A percentile compares a stretch with the other conserved stretches of the same genome.
These are phyloP conservation scores for Xerocomus amazonicus DNA, from an alignment of 1,284 basidiomycete genomes.

Conservation along the genomic window DNA sequence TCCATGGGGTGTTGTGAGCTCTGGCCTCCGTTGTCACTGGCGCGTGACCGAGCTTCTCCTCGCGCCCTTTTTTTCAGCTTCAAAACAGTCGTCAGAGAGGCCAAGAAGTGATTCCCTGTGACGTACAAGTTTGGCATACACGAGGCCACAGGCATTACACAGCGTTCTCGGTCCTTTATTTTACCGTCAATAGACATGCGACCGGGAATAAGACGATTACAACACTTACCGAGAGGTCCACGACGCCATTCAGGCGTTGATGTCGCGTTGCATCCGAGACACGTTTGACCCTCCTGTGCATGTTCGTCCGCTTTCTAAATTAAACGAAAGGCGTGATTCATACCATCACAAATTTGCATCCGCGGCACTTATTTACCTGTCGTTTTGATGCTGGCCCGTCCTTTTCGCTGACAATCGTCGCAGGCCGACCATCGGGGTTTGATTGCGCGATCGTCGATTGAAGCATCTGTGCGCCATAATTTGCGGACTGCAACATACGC, in stretches of 20 bases:
- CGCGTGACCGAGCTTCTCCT: slow-evolving; percentile 27
- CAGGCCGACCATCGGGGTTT: slow-evolving; percentile 26
- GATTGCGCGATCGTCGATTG: slow-evolving; percentile 37
- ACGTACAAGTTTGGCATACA: slow-evolving; percentile 57
- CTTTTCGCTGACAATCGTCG: slow-evolving; percentile 26
- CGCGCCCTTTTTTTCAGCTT: slow-evolving; percentile 39
- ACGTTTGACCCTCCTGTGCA: slow-evolving; percentile 59
- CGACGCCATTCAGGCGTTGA: slow-evolving; percentile 81
- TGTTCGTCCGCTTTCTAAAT: slow-evolving; percentile 44
- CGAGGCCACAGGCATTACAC: slow-evolving; percentile 57
- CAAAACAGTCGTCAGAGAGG: slow-evolving; percentile 14
- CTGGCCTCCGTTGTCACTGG: slow-evolving; percentile 27
- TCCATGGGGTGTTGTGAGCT: slow-evolving; percentile 31
- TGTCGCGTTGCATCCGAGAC: slow-evolving; percentile 75
- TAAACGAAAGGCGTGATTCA: slow-evolving; percentile 15
- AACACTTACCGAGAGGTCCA: slow-evolving; percentile 65
- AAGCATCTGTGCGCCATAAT: slow-evolving; percentile 50
- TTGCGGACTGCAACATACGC: slow-evolving; percentile 47
- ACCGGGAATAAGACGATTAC: slow-evolving; percentile 26
- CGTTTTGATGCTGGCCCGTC: slow-evolving; percentile 37
- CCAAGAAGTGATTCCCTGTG: slow-evolving; percentile 20
- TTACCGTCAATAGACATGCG: slow-evolving; percentile 20
- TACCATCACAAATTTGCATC: slow-evolving; percentile 12
- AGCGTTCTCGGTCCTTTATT: slow-evolving; percentile 50
- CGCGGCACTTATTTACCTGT: slow-evolving; percentile 39